These are phyloP conservation scores for Cryptococcus sp. DNA, from an alignment of 1,284 basidiomycete species.

Conservation along the genomic window DNA sequence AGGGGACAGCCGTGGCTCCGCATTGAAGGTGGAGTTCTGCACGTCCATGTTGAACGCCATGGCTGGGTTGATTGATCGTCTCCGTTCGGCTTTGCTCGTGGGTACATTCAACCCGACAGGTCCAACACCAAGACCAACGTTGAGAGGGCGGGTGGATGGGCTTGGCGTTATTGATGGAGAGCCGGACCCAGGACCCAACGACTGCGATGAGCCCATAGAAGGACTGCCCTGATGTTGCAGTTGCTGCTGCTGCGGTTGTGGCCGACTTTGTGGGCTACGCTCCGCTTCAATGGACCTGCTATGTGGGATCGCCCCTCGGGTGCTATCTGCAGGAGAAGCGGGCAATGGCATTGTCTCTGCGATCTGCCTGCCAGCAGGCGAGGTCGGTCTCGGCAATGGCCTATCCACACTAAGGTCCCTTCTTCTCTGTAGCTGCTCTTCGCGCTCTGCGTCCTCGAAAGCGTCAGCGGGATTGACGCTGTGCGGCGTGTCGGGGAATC, in stretches of 20 bases:
- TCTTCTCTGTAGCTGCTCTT: conserved; percentile 6
- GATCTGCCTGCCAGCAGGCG: conserved; percentile 19
- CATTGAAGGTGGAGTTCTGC: conserved; percentile 37
- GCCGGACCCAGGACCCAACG: conserved; percentile 3
- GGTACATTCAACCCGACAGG: conserved; percentile 45
- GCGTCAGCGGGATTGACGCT: conserved; percentile 11
- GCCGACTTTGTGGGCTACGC: conserved; percentile 10
- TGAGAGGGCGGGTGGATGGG: conserved; percentile 8
- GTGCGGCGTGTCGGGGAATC: conserved; percentile 20
- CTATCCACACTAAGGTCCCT: conserved; percentile 28
- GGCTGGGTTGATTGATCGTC: conserved; percentile 53
- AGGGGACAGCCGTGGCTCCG: conserved; percentile 35
- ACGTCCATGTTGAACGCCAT: conserved; percentile 50
- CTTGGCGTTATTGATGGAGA: conserved; percentile 8
- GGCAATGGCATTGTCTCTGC: conserved; percentile 25
- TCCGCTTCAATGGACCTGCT: conserved; percentile 12
- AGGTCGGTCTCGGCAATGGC: conserved; percentile 14
- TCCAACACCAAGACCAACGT: conserved; percentile 30
- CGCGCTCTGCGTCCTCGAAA: conserved; percentile 16
- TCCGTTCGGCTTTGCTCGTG: conserved; percentile 42
- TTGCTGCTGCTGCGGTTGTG: conserved; percentile 1
- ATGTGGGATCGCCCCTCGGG: conserved; percentile 2
- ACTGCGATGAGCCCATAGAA: conserved; percentile 14
- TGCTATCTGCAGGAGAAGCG: conserved; percentile 26
- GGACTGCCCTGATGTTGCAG: conserved; percentile 3